Evolutionary conservation across 352 stramenopile species (phyloP).

Genomic region (Phytopythium cucurbitacearum): DNA sequence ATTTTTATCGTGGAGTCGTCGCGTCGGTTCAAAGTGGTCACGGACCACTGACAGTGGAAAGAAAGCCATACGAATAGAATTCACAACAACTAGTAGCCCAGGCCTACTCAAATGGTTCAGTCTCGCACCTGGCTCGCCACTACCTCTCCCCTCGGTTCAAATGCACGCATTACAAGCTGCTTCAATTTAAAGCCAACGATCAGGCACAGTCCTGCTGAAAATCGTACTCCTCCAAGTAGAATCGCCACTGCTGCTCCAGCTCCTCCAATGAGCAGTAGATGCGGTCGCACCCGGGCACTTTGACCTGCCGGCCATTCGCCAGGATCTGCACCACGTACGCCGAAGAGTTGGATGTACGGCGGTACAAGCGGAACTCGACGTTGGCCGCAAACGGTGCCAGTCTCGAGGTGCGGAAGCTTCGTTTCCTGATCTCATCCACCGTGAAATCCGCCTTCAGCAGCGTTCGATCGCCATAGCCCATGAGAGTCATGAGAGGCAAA

Average conservation of each 20-base stretch:
- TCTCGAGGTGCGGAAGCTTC: slow-evolving; percentile 30
- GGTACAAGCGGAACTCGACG: slow-evolving; percentile 42
- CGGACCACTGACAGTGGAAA: no score
- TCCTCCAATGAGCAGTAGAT: slow-evolving; percentile 19
- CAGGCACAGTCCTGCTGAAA: slow-evolving; percentile 18
- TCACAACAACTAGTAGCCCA: no score
- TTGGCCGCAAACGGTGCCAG: slow-evolving; percentile 50
- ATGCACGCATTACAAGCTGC: no score
- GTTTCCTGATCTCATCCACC: slow-evolving; percentile 17
- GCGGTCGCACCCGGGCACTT: slow-evolving; percentile 19
- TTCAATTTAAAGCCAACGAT: no score
- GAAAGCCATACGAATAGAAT: no score
- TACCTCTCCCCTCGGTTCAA: no score
- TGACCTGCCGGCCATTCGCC: slow-evolving; percentile 30
- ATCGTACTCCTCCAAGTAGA: slow-evolving; percentile 30
- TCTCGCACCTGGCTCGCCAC: no score
- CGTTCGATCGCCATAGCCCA: slow-evolving; percentile 32
- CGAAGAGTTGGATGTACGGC: slow-evolving; percentile 5
- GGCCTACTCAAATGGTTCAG: no score
- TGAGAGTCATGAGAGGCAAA: slow-evolving; percentile 42
- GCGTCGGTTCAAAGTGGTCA: neutral
- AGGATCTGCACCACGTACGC: slow-evolving; percentile 38
- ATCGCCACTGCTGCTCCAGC: slow-evolving; percentile 22
- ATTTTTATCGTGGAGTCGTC: neutral
- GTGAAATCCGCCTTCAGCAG: slow-evolving; percentile 24